Percentiles rank a stretch among this genome's conserved stretches.
Conservation (phyloP, 345 rosid species). For the Mercurialis annua region DNA sequence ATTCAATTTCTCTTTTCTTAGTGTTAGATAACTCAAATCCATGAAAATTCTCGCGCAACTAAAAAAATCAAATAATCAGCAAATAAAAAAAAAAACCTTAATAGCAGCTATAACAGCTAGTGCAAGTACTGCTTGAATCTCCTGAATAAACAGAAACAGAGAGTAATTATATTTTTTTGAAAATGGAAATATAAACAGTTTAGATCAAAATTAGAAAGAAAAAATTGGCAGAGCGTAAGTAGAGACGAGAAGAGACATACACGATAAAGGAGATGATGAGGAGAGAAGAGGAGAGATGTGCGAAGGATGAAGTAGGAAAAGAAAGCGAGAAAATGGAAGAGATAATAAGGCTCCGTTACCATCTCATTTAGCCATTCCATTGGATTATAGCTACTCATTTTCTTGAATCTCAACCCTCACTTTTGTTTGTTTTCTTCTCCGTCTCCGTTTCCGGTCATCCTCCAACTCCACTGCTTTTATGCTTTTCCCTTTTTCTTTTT, state of each 20-base stretch:
- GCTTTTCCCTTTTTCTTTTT: too few species aligned
- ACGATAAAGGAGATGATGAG: slow-evolving; percentile 43
- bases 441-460: neutral
- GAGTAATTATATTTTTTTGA: too few species aligned
- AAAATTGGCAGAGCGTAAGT: neutral
- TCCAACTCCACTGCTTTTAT: too few species aligned
- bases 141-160: slow-evolving; percentile 51
- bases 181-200: too few species aligned
- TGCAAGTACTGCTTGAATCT: slow-evolving; percentile 76
- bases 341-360: slow-evolving; percentile 68
- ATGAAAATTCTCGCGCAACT: too few species aligned
- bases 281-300: slow-evolving; percentile 44
- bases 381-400: slow-evolving; percentile 19
- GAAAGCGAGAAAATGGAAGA: slow-evolving; percentile 65
- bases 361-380: slow-evolving; percentile 44
- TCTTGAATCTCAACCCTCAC: neutral
- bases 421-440: neutral
- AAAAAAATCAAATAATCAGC: neutral
- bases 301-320: slow-evolving; percentile 74
- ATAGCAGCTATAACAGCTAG: slow-evolving; percentile 46
- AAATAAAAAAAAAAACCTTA: slow-evolving; percentile 39
- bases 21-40: too few species aligned
- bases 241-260: slow-evolving; percentile 23
- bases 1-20: too few species aligned
- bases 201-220: neutral